phyloP scores from a whole-genome alignment of 176 grass and related monocot genomes.

The Bonia amplexicaulis region DNA sequence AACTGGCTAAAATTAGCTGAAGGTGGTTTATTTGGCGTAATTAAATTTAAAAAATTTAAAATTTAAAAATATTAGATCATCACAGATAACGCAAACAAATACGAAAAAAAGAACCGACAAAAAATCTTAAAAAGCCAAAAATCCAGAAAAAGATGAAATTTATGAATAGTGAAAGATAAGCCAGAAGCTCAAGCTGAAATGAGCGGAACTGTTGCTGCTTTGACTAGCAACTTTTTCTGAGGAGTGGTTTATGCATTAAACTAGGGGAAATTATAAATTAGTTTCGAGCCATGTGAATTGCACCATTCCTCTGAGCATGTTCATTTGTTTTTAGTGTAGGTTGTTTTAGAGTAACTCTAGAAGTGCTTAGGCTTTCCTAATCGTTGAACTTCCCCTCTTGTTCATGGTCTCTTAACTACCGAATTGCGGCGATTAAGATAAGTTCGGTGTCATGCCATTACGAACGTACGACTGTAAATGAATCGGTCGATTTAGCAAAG shows the following conservation, averaged over 20 bases:
- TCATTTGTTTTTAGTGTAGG: background rate
- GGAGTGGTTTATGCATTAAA: slow-evolving; percentile 13
- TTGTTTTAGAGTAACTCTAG: background rate
- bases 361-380: background rate
- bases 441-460: slow-evolving; percentile 4
- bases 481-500: background rate
- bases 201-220: slow-evolving; percentile 35
- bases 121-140: too few relatives aligned
- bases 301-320: background rate
- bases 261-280: background rate
- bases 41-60: too few relatives aligned
- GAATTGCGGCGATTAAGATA: slow-evolving; percentile 20
- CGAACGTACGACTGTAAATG: background rate
- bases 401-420: slow-evolving; percentile 14
- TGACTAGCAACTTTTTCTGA: slow-evolving; percentile 9
- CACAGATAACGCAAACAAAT: too few relatives aligned
- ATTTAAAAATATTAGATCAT: too few relatives aligned
- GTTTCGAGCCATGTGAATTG: slow-evolving; percentile 39
- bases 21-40: too few relatives aligned
- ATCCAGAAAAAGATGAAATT: too few relatives aligned
- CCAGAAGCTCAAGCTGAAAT: too few relatives aligned
- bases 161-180: too few relatives aligned
- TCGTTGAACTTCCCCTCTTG: background rate
- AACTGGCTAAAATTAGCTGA: too few relatives aligned
- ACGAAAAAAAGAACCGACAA: too few relatives aligned